Evolutionary conservation across 768 basidiomycete species (phyloP).

Genomic region (Antrodiella citrinella): DNA sequence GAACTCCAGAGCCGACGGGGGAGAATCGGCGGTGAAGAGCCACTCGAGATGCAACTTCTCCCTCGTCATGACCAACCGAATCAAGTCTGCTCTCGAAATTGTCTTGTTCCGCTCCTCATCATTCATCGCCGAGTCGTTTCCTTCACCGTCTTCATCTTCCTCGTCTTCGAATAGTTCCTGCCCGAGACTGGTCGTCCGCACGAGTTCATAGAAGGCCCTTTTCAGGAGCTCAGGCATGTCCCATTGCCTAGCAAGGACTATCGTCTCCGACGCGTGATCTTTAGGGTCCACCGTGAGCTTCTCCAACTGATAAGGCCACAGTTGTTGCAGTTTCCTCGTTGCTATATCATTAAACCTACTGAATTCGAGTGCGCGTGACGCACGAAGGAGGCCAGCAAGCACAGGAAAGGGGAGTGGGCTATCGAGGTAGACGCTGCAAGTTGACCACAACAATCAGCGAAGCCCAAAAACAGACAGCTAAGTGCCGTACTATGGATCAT

Average conservation of each 20-base stretch:
- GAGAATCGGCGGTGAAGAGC: slow-evolving; percentile 12
- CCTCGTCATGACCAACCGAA: slow-evolving; percentile 16
- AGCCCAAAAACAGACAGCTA: neutral
- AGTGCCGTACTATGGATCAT: slow-evolving; percentile 25
- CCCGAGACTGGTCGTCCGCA: slow-evolving; percentile 23
- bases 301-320: slow-evolving; percentile 23
- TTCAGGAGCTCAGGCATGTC: slow-evolving; percentile 24
- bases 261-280: slow-evolving; percentile 22
- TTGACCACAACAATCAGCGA: too few species aligned
- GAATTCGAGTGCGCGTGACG: slow-evolving; percentile 27
- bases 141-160: neutral
- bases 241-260: slow-evolving; percentile 24
- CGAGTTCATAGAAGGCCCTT: slow-evolving; percentile 33
- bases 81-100: slow-evolving; percentile 9
- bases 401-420: slow-evolving; percentile 20
- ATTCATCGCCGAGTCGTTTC: slow-evolving; percentile 1
- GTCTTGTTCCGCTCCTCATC: slow-evolving; percentile 2
- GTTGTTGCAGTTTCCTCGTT: slow-evolving; percentile 20
- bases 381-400: slow-evolving; percentile 28
- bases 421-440: slow-evolving; percentile 18
- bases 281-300: slow-evolving; percentile 8
- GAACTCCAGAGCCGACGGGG: slow-evolving; percentile 12
- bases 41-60: slow-evolving; percentile 17
- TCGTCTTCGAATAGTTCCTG: slow-evolving; percentile 11
- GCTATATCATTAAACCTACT: slow-evolving; percentile 22